Base-by-base conservation (phyloP, 768 basidiomycete species). In the Podaxis pistillaris region DNA sequence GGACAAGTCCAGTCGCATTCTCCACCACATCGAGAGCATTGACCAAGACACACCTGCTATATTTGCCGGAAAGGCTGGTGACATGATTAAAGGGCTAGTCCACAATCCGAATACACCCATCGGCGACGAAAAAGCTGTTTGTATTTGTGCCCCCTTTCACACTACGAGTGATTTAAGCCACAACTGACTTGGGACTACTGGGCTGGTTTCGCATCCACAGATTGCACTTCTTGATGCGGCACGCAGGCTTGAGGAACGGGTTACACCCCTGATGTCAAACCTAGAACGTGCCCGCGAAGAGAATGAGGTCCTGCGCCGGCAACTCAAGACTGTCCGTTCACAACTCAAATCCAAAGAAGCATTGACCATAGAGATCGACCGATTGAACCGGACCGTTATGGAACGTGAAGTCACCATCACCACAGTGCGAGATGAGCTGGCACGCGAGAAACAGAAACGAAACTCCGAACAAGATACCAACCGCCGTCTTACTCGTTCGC, bases 401-500 rank as follows among this genome's bases (percentile, higher is more conserved):
- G 61, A 56, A 30, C 61, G 47, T 12, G 55, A 62, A 47, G 36
- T 13, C 33, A 38, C 28, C 2, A 24, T 62, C 19, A 17, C 46
- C 11, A 36, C n/a, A 1, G n/a, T 38, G 3, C 46, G 37, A 4
- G 37, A 49, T 5, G 61, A 62, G 15, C 54, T 62, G 22, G 33
- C 46, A 1, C 36, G 33, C 19, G 61, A 62, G 28, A 62, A 56
- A 40, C 54, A 62, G 33, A 62, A 51, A 41, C 36, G 55, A 50
- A 36, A 50, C 9, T 56, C 54, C 5, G 61, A 62, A 28, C 28
- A 62, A 1, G 55, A 62, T 8, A 56, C 54, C 9, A 62, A 56
- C 26, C 61, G 55, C 15, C 61, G 61, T 38, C 61, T 62, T n/a
- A 49, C 54, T n/a, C 61, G 54, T 38, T 56, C 54, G 11, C 54